Evolutionary conservation across 1,284 basidiomycete genomes (phyloP).

Genomic region (Puccinia polysora): DNA sequence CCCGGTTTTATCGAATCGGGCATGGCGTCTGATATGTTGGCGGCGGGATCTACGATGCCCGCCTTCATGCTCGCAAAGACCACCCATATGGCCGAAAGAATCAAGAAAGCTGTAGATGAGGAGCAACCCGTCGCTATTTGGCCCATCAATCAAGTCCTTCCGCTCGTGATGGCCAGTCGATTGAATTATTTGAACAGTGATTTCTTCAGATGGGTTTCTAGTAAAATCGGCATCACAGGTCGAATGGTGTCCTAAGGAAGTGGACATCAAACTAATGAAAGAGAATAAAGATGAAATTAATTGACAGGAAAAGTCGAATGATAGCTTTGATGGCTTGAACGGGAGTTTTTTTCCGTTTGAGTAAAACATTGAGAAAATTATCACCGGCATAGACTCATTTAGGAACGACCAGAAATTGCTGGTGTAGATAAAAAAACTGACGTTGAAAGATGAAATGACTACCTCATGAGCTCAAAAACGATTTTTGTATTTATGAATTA

Average conservation of each 20-base stretch:
- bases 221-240: slow-evolving; percentile 37
- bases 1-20: slow-evolving; percentile 42
- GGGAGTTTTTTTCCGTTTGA: too few relatives aligned
- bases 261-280: too few relatives aligned
- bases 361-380: too few relatives aligned
- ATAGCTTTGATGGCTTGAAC: too few relatives aligned
- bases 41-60: slow-evolving; percentile 41
- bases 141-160: slow-evolving; percentile 38
- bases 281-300: too few relatives aligned
- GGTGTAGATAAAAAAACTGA: too few relatives aligned
- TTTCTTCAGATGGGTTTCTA: slow-evolving; percentile 28
- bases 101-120: slow-evolving; percentile 18
- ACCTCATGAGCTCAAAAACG: too few relatives aligned
- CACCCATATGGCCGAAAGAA: slow-evolving; percentile 28
- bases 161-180: slow-evolving; percentile 7
- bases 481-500: too few relatives aligned
- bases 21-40: slow-evolving; percentile 25
- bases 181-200: slow-evolving; percentile 40
- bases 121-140: slow-evolving; percentile 26
- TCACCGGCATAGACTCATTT: too few relatives aligned
- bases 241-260: slow-evolving; percentile 37
- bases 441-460: too few relatives aligned
- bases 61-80: slow-evolving; percentile 6
- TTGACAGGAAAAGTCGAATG: too few relatives aligned
- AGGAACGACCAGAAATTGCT: too few relatives aligned